phyloP scores from a whole-genome alignment of 371 early-diverging fungal species.

The Choanephora cucurbitarum region DNA sequence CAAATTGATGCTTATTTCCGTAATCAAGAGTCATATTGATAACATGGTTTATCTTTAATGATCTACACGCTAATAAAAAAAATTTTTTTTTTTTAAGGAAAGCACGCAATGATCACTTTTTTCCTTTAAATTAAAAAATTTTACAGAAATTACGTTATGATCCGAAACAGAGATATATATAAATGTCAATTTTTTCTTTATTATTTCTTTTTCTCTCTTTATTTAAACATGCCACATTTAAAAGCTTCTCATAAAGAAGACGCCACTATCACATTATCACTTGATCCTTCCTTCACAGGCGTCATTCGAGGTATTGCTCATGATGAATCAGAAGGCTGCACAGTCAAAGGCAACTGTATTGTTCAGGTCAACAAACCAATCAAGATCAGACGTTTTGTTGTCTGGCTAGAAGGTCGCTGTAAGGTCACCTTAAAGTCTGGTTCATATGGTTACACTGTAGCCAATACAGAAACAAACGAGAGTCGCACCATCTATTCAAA shows the following conservation, averaged over 20 bases:
- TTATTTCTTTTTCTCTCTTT: constrained; percentile 2
- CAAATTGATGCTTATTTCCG: constrained; percentile 37
- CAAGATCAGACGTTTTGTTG: constrained; percentile 42
- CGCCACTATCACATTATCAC: constrained; percentile 29
- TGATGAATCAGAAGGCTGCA: constrained; percentile 53
- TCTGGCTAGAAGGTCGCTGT: constrained; percentile 48
- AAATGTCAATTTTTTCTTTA: constrained; percentile 12
- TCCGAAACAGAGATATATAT: constrained; percentile 8
- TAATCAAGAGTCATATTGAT: background rate
- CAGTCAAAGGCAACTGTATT: constrained; percentile 39
- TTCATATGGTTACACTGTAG: constrained; percentile 20
- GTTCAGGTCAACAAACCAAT: constrained; percentile 37
- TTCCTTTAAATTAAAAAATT: constrained; percentile 56
- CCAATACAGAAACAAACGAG: constrained; percentile 38
- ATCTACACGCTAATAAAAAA: background rate
- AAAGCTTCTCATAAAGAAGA: constrained; percentile 39
- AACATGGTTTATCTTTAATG: background rate
- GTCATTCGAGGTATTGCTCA: constrained; percentile 44
- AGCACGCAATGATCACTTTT: constrained; percentile 50
- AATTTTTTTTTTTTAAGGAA: constrained; percentile 28
- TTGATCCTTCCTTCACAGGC: constrained; percentile 49
- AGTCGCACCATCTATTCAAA: constrained; percentile 37
- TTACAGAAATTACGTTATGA: constrained; percentile 50
- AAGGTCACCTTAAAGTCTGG: constrained; percentile 39
- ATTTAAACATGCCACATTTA: constrained; percentile 25